Percentiles rank a stretch among this genome's conserved stretches.
phyloP scores from a whole-genome alignment of 2,329 filamentous ascomycete species.

The Clonostachys chloroleuca region DNA sequence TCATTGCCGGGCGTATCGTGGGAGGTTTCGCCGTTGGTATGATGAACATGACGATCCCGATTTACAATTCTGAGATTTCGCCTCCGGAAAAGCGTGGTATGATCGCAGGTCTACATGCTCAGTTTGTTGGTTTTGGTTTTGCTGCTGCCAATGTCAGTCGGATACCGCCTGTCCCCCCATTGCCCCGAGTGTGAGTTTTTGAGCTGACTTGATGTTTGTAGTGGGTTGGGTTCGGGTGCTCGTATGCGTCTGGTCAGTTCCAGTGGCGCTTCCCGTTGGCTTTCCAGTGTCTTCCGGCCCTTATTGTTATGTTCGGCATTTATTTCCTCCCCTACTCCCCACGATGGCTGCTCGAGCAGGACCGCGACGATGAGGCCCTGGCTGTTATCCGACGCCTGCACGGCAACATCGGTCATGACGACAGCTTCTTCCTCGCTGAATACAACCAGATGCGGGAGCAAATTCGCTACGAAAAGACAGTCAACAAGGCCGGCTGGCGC shows the following conservation, averaged over 20 bases:
- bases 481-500: neutral
- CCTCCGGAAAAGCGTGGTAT: neutral
- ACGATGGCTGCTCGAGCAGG: slow-evolving; percentile 22
- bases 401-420: slow-evolving; percentile 40
- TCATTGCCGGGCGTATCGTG: neutral
- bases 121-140: neutral
- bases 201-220: too few species aligned
- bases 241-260: neutral
- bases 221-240: neutral
- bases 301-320: slow-evolving; percentile 11
- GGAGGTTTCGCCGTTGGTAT: neutral
- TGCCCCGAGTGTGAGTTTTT: too few species aligned
- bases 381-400: slow-evolving; percentile 40
- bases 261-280: slow-evolving; percentile 14
- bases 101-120: neutral
- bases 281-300: slow-evolving; percentile 13
- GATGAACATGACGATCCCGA: neutral
- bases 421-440: slow-evolving; percentile 49
- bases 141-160: neutral
- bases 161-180: too few species aligned
- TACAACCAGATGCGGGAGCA: slow-evolving; percentile 43
- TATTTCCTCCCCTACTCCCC: slow-evolving; percentile 16
- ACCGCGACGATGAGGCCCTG: slow-evolving; percentile 32
- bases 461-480: neutral
- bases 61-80: neutral